Evolutionary conservation across 441 rosid species (phyloP).

Genomic region (Francoa sonchifolia): DNA sequence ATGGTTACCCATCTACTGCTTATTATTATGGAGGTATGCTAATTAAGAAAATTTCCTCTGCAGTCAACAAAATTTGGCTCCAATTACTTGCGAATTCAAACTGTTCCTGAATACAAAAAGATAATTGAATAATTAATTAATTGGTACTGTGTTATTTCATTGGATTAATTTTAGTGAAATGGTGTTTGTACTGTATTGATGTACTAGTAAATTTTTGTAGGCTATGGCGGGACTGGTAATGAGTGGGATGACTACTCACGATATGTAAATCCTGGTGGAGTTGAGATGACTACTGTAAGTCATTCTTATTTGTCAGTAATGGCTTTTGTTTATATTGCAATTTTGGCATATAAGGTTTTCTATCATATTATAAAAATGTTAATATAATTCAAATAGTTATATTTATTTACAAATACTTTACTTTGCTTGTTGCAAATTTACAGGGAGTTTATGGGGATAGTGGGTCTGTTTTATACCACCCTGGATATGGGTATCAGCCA

Average conservation of each 20-base stretch:
- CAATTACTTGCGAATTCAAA: neutral
- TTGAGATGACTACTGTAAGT: slow-evolving; percentile 12
- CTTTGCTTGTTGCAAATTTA: slow-evolving; percentile 11
- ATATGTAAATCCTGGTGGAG: slow-evolving; percentile 10
- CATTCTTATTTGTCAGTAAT: neutral
- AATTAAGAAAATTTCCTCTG: neutral
- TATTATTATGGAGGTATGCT: slow-evolving; percentile 10
- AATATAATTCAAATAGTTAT: too few relatives aligned
- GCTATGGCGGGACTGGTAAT: slow-evolving; percentile 9
- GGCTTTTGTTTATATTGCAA: too few relatives aligned
- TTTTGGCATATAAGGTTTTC: too few relatives aligned
- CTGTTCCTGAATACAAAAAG: too few relatives aligned
- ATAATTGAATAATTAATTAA: too few relatives aligned
- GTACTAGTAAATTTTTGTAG: neutral
- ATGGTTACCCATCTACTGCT: slow-evolving; percentile 25
- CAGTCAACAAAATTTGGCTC: too few relatives aligned
- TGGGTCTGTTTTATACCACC: slow-evolving; percentile 53
- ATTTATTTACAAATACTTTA: too few relatives aligned
- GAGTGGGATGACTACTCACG: slow-evolving; percentile 12
- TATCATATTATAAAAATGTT: too few relatives aligned
- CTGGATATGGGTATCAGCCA: slow-evolving; percentile 47
- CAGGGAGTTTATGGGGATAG: slow-evolving; percentile 59
- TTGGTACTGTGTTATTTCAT: slow-evolving; percentile 2
- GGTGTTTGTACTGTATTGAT: neutral
- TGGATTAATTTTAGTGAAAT: neutral